Evolutionary conservation across 2,329 filamentous ascomycete genomes (phyloP).

Genomic region (Hypoxylon rubiginosum): DNA sequence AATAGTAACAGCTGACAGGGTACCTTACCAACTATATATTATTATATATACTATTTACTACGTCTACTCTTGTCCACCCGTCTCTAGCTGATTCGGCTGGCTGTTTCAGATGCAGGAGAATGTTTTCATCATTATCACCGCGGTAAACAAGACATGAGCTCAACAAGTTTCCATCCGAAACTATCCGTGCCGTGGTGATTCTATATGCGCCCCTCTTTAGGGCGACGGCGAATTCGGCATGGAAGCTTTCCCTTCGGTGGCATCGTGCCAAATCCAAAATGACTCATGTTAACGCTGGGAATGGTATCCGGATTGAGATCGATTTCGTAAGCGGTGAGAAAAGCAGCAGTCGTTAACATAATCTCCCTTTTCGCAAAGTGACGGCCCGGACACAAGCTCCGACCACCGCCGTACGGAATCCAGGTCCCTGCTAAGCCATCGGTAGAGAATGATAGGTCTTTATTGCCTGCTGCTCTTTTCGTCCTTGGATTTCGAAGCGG

Average conservation of each 20-base stretch:
- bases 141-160: too few species aligned
- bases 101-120: too few species aligned
- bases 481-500: neutral
- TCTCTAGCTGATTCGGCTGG: too few species aligned
- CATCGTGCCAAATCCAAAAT: neutral
- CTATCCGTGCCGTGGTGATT: too few species aligned
- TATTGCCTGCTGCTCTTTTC: neutral
- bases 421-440: neutral
- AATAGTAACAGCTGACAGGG: too few species aligned
- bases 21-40: too few species aligned
- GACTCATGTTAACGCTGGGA: neutral
- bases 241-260: neutral
- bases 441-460: neutral
- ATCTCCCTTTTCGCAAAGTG: neutral
- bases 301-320: neutral
- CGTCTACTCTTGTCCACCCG: too few species aligned
- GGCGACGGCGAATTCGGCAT: neutral
- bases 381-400: neutral
- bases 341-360: neutral
- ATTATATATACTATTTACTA: too few species aligned
- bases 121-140: too few species aligned
- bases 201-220: neutral
- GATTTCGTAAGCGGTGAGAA: neutral
- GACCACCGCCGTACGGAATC: conserved; percentile 1
- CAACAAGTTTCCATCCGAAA: too few species aligned